Evolutionary conservation across 2,329 filamentous ascomycete species (phyloP).

Genomic region (Lachnellula occidentalis): DNA sequence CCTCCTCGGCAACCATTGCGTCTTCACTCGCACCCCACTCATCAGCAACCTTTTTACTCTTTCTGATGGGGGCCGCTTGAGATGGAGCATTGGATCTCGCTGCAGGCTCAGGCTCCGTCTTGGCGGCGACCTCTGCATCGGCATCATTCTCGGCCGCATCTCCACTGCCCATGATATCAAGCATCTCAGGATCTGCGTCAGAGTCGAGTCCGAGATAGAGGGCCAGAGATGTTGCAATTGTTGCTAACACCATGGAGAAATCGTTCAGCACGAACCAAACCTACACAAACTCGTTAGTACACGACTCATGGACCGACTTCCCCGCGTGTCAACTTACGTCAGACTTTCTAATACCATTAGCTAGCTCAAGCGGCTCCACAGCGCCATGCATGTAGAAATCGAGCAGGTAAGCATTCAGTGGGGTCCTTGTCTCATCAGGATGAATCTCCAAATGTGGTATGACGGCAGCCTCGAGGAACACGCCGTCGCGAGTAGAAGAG

Average conservation of each 20-base stretch:
- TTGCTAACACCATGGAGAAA: constrained; percentile 59
- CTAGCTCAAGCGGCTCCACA: constrained; percentile 50
- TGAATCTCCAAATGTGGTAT: constrained; percentile 63
- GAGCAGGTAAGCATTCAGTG: constrained; percentile 63
- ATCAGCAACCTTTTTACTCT: constrained; percentile 39
- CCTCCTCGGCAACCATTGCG: constrained; percentile 34
- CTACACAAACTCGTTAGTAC: constrained; percentile 11
- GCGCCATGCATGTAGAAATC: constrained; percentile 76
- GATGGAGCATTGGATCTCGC: constrained; percentile 1
- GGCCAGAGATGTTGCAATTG: constrained; percentile 61
- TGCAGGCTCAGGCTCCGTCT: constrained; percentile 10
- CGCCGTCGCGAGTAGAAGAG: constrained; percentile 55
- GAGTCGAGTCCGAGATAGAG: constrained; percentile 50
- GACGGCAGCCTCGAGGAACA: constrained; percentile 70
- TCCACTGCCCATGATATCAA: constrained; percentile 42
- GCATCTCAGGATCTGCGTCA: constrained; percentile 41
- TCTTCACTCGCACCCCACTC: constrained; percentile 43
- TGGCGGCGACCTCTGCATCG: constrained; percentile 31
- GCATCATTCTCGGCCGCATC: constrained; percentile 41
- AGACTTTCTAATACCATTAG: constrained; percentile 60
- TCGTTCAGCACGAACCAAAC: constrained; percentile 70
- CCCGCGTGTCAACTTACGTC: constrained; percentile 36
- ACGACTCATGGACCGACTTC: neutral
- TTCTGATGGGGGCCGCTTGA: constrained; percentile 11
- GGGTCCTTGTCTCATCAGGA: constrained; percentile 45